Base-by-base conservation (phyloP, 1,284 basidiomycete species). In the Tausonia pullulans region DNA sequence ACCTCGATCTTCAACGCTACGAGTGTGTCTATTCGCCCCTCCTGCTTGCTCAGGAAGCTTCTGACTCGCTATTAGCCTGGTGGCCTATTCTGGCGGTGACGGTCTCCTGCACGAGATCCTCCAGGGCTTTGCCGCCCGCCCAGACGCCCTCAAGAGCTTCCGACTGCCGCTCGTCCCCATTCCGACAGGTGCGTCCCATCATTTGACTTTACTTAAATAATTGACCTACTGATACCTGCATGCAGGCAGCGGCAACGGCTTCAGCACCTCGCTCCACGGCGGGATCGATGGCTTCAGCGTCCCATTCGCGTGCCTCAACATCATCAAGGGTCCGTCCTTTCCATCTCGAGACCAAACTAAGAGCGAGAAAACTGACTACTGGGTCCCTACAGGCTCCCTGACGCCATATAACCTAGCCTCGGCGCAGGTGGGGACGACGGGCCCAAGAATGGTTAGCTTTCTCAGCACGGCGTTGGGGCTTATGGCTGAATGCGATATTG, bases 81-180 rank as follows among this genome's bases (percentile, higher is more conserved):
- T 97, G 46, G 82, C 90, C n/a, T 78, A 85, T 7, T 83, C 95
- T 39, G 93, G 90, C 0, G 94, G 94, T 0, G 94, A 98, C 73
- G 94, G 94, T 5, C 80, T 92, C 53, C 73, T 93, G 7, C 90
- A 94, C 72, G 94, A 98, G 75, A 80, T 95, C n/a, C 73, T 96
- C 72, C 98, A 98, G 72, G 96, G 94, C 2, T 84, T 97, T 59
- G 87, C 89, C 0, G 77, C 82, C 53, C 86, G 92, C 62, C 73
- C 79, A 8, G 82, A 88, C 61, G 87, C 89, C 0, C 75, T 78
- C 16, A 80, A 79, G 56, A 93, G 91, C 0, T 82, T 98, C 57
- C 74, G 77, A 52, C 84, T 86, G 53, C 90, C 93, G 0, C 77
- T 98, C 40, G 85, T 84, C 0, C 90, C 90, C 1, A 86, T 98